Base-by-base conservation (phyloP, 2,329 filamentous ascomycete genomes). In the Zymoseptoria crescenta region DNA sequence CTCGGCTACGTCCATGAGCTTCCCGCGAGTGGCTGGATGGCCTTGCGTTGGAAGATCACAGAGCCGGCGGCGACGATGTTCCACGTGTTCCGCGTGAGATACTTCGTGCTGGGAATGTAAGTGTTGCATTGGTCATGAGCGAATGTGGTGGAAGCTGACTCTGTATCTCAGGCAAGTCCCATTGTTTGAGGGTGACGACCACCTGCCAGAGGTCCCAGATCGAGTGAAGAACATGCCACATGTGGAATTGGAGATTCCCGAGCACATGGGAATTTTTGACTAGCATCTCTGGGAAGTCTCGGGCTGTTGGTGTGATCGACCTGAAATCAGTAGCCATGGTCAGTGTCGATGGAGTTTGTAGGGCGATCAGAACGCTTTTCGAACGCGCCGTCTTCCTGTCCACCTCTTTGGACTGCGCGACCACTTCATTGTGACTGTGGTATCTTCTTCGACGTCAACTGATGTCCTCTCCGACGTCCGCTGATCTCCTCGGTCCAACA, bases 101-200 rank as follows among this genome's bases (percentile, higher is more conserved):
- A 66, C 50, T 63, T 62, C 19, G 61, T 66, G 2, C 57, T 64
- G 45, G 64, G 62, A 10, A 65, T 65, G 63, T 62, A 61, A 57
- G 59, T 65, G 35, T 16, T 41, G 35, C 9, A 4, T 16, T 3
- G 9, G 35, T 41, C 35, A 41, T 41, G 35, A 41, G 13, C 13
- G 35, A 41, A 16, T 41, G 35, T 41, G 35, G 16, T 41, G 35
- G 5, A 16, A 41, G 9, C 35, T 41, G 35, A 41, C 35, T 41
- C 35, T 10, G 1, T 16, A 30, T 20, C 19, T 8, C 24, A 57
- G 56, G 56, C 56, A 57, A 53, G 56, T 57, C 16, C 59, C 61
- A 19, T 52, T 65, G 54, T 61, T 65, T n/a, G 62, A 64, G 30
- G 61, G 63, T 3, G 63, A 65, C 49, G 63, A 65, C 50, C 28